These are phyloP conservation scores for Backusella circina DNA, from an alignment of 192 early-diverging fungal species.

Conservation along the genomic window DNA sequence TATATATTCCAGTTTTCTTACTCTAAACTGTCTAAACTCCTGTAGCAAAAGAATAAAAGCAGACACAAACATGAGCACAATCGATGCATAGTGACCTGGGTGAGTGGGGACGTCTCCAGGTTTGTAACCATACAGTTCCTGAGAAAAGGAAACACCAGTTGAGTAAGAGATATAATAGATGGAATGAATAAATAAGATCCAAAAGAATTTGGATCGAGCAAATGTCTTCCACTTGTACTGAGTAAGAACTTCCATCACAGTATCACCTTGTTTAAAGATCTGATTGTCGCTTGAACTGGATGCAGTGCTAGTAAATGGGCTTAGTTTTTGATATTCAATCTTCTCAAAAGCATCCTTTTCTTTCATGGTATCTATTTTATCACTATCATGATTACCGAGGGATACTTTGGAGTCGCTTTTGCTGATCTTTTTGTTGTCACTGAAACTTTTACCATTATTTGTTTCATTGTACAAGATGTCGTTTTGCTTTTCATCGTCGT, in stretches of 20 bases:
- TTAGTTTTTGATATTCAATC: background rate
- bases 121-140: background rate
- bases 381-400: background rate
- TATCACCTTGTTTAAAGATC: constrained; percentile 9
- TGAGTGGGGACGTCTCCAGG: background rate
- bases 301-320: background rate
- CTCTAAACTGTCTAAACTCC: background rate
- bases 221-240: constrained; percentile 12
- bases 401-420: background rate
- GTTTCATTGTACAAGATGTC: background rate
- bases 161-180: constrained; percentile 3
- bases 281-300: background rate
- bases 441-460: background rate
- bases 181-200: background rate
- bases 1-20: background rate
- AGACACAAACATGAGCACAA: background rate
- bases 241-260: constrained; percentile 7
- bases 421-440: background rate
- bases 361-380: background rate
- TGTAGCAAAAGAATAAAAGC: background rate
- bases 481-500: background rate
- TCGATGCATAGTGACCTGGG: background rate
- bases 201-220: background rate
- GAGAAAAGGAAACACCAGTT: background rate
- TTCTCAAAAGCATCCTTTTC: background rate